Base-by-base conservation (phyloP, 1,284 basidiomycete species). In the Mycosarcoma maydis region DNA sequence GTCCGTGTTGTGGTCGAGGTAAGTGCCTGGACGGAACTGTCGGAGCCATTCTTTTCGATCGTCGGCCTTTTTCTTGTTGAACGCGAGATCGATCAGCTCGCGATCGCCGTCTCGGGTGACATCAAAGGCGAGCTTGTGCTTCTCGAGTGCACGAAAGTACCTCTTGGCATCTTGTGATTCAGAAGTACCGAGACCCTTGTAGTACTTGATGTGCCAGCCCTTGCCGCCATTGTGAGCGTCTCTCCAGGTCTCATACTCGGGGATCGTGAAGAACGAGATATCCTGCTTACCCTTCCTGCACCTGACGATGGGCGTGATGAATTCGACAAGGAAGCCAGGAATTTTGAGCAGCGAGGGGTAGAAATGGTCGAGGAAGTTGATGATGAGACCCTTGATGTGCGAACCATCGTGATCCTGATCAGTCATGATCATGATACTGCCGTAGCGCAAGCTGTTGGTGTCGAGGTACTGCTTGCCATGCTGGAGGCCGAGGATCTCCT, bases 351-450 rank as follows among this genome's bases (percentile, higher is more conserved):
- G 85, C 2, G 95, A 97, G 0, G 96, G 96, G 83, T 91, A 98
- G 83, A 95, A 98, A 82, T 95, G 90, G 80, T 98, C 96, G 57
- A 99, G 85, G 83, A 94, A 98, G 83, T 99, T 99, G 85, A 99
- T 96, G 55, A 99, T 87, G 9, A 98, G 87, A 34, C 96, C 96
- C 84, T 99, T 99, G 85, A 99, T 99, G 84, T 99, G 96, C 33
- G 95, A 98, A 49, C 96, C 96, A 84, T 99, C 96, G 84, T 98
- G 94, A 88, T 99, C 96, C 74, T 98, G 94, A 90, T 99, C 96
- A 13, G 96, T 94, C 96, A 99, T 99, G 80, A 99, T 94, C 96
- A 99, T 99, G 60, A 99, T 83, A 56, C 90, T 89, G 2, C 96
- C 96, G 78, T 99, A 99, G 22, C 96, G 89, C 80, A 99, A 83